phyloP scores from a whole-genome alignment of 305 asterid species.

The Solanum hybrid region DNA sequence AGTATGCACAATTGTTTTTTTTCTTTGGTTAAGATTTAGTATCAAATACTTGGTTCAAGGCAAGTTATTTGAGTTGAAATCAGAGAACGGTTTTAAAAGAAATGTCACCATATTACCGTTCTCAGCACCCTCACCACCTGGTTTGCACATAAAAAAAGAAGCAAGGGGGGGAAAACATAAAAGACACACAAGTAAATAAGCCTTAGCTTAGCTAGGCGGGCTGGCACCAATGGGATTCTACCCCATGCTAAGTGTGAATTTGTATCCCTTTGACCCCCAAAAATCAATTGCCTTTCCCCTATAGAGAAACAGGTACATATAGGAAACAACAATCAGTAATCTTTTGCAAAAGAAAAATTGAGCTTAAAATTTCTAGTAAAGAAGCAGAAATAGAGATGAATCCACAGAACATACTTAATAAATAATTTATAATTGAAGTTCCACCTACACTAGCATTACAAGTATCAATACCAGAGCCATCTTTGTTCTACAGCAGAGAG shows the following conservation, averaged over 20 bases:
- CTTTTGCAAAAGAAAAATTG: background rate
- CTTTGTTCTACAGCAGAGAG: background rate
- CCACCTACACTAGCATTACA: background rate
- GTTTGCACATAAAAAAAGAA: background rate
- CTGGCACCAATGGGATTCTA: background rate
- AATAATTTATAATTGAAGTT: background rate
- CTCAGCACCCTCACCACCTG: background rate
- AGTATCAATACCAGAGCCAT: background rate
- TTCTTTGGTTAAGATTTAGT: background rate
- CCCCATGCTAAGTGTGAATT: background rate
- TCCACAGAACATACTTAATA: background rate
- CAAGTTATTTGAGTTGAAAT: background rate
- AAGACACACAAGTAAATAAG: background rate
- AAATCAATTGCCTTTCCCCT: background rate
- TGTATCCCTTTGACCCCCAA: background rate
- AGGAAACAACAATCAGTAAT: background rate
- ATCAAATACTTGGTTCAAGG: background rate
- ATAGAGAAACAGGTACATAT: background rate
- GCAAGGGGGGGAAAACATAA: background rate
- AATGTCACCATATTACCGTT: background rate
- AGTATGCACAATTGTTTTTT: background rate
- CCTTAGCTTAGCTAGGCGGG: background rate
- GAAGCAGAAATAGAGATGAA: background rate
- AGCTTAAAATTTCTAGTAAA: background rate
- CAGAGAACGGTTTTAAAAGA: background rate